Percentiles rank a stretch among this genome's conserved stretches.
Evolutionary conservation across 768 basidiomycete species (phyloP).

Genomic region (Psilocybe tampanensis): DNA sequence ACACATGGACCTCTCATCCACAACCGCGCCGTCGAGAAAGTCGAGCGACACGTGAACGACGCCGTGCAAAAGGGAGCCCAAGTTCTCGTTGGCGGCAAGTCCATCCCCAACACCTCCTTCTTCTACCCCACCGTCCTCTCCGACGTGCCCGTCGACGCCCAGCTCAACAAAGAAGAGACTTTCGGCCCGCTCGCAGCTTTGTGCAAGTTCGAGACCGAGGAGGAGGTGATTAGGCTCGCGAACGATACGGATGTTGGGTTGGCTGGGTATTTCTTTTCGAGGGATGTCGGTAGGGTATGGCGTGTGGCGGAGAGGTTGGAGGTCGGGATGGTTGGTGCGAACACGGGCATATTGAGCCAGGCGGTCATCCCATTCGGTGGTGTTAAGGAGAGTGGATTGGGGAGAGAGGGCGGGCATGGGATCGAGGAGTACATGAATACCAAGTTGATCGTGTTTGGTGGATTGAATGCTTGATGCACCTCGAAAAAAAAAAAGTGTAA

Average conservation of each 20-base stretch:
- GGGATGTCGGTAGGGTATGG: conserved; percentile 89
- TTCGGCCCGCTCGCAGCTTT: conserved; percentile 93
- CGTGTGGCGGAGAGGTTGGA: conserved; percentile 93
- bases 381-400: conserved; percentile 82
- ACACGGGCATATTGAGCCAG: conserved; percentile 80
- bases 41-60: conserved; percentile 83
- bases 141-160: conserved; percentile 73
- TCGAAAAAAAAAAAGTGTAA: neutral
- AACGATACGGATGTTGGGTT: conserved; percentile 85
- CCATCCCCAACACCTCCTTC: conserved; percentile 62
- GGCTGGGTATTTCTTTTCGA: conserved; percentile 91
- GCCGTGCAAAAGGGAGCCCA: conserved; percentile 86
- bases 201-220: conserved; percentile 91
- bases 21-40: conserved; percentile 81
- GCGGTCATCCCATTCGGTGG: conserved; percentile 89
- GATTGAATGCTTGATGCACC: conserved; percentile 42
- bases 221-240: conserved; percentile 85
- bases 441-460: conserved; percentile 83
- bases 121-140: conserved; percentile 88
- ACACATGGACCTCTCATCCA: conserved; percentile 98
- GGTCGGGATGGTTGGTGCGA: conserved; percentile 89
- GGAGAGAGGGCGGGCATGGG: conserved; percentile 88
- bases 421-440: conserved; percentile 87
- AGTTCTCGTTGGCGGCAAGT: conserved; percentile 87
- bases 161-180: conserved; percentile 83